These are phyloP conservation scores for Hirschfeldia incana DNA, from an alignment of 345 rosid genomes.

Conservation along the genomic window DNA sequence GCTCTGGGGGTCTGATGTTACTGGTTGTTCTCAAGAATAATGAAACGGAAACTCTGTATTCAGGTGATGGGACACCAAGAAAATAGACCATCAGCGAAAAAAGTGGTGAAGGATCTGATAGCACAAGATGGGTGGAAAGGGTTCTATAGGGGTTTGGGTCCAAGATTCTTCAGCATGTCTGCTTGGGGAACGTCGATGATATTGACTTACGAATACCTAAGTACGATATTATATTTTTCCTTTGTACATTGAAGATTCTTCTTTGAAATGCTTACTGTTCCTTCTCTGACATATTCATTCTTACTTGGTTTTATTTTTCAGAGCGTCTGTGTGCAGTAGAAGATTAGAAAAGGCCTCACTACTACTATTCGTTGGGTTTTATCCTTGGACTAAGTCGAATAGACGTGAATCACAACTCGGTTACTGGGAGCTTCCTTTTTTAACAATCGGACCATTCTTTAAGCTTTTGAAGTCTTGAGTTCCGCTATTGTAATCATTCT, in stretches of 20 bases:
- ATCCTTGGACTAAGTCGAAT: slow-evolving; percentile 28
- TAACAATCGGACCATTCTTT: slow-evolving; percentile 33
- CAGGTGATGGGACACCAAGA: slow-evolving; percentile 85
- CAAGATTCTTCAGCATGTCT: slow-evolving; percentile 96
- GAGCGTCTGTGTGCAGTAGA: slow-evolving; percentile 84
- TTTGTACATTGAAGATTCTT: background rate
- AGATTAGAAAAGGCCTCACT: slow-evolving; percentile 33
- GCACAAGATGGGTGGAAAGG: slow-evolving; percentile 96
- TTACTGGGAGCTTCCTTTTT: slow-evolving; percentile 24
- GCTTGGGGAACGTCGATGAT: slow-evolving; percentile 99
- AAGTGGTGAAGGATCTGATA: slow-evolving; percentile 68
- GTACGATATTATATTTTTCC: slow-evolving; percentile 47
- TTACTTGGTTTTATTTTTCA: slow-evolving; percentile 37
- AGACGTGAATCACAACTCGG: slow-evolving; percentile 21
- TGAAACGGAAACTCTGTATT: background rate
- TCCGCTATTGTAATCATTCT: slow-evolving; percentile 38
- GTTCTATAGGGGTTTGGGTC: slow-evolving; percentile 87
- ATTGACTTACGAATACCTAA: slow-evolving; percentile 89
- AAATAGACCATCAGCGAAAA: slow-evolving; percentile 65
- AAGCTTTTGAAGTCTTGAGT: slow-evolving; percentile 32
- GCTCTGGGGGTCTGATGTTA: background rate
- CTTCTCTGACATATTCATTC: slow-evolving; percentile 8
- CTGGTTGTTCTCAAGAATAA: slow-evolving; percentile 4
- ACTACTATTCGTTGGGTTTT: slow-evolving; percentile 15
- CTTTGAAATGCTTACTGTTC: background rate